Base-by-base conservation (phyloP, 2,329 filamentous ascomycete species). In the Colletotrichum melonis region DNA sequence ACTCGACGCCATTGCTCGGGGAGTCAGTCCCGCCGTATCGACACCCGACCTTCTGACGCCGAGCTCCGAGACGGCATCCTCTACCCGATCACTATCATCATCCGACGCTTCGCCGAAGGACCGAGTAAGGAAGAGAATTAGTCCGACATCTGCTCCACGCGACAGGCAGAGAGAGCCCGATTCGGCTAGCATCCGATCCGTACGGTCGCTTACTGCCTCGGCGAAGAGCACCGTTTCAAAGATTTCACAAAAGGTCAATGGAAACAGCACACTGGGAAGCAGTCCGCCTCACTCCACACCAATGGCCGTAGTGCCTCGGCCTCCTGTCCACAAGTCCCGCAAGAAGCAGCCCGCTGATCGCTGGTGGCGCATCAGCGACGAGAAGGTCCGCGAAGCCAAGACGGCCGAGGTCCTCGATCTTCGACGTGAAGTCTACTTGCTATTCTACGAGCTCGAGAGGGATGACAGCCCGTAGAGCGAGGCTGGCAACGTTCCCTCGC, bases 341-440 rank as follows among this genome's bases (percentile, higher is more conserved):
- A 91, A 90, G 77, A 91, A 90, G 79, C 63, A 77, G 26, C 83
- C 86, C 14, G 89, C 88, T 57, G 93, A 97, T 79, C 91, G 93
- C 54, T 99, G 97, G 97, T 99, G 97, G 97, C 91, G 97, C 46
- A 97, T 99, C 76, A 98, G 95, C 76, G 97, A 99, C 81, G 97
- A 99, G 76, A 98, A 97, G 83, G 91, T 98, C 78, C 97, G 96
- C 80, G 96, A 98, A 83, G 93, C 95, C 76, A 98, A 95, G 86
- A 98, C 95, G 6, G 91, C 89, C 67, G 97, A 99, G 77, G 95
- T 99, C 7, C 82, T 99, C 71, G 91, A 92, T 8, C 98, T 98
- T 95, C 95, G 98, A 83, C 93, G 92, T 78, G 97, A 99, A 83
- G 96, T 98, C 0, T 99, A 99, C 82, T 85, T 99, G 80, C 83